These are phyloP conservation scores for Beauveria asiatica DNA, from an alignment of 2,329 filamentous ascomycete species.

Conservation along the genomic window DNA sequence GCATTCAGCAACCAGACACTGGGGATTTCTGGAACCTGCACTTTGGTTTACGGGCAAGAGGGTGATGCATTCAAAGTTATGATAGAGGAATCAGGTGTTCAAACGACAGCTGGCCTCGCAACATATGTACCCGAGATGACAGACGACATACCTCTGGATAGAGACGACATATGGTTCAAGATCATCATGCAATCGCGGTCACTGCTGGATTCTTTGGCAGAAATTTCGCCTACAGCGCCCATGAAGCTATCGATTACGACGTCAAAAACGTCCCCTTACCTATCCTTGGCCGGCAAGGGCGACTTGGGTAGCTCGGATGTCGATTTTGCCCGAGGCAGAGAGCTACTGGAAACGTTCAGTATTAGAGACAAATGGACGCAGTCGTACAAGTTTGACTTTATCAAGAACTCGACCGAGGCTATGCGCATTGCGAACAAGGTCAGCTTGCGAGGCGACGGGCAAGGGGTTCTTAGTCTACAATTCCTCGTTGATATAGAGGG, in stretches of 20 bases:
- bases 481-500: constrained; percentile 89
- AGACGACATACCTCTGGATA: constrained; percentile 82
- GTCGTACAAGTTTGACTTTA: constrained; percentile 76
- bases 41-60: constrained; percentile 64
- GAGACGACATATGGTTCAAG: constrained; percentile 74
- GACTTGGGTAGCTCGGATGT: constrained; percentile 56
- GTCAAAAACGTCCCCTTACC: constrained; percentile 55
- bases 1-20: constrained; percentile 79
- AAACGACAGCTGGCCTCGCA: constrained; percentile 79
- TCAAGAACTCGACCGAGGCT: constrained; percentile 80
- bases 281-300: constrained; percentile 60
- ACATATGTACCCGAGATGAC: constrained; percentile 72
- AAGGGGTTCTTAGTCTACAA: constrained; percentile 87
- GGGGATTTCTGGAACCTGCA: constrained; percentile 78
- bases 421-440: constrained; percentile 92
- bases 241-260: constrained; percentile 61
- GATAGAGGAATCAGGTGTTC: constrained; percentile 77
- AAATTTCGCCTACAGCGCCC: constrained; percentile 63
- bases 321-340: constrained; percentile 54
- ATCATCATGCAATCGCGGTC: constrained; percentile 82
- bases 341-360: constrained; percentile 67
- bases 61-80: constrained; percentile 78
- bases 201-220: constrained; percentile 63
- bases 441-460: constrained; percentile 76
- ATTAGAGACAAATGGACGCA: constrained; percentile 55